Base-by-base conservation (phyloP, 768 basidiomycete genomes). In the Rhodosporidiobolus sp. region DNA sequence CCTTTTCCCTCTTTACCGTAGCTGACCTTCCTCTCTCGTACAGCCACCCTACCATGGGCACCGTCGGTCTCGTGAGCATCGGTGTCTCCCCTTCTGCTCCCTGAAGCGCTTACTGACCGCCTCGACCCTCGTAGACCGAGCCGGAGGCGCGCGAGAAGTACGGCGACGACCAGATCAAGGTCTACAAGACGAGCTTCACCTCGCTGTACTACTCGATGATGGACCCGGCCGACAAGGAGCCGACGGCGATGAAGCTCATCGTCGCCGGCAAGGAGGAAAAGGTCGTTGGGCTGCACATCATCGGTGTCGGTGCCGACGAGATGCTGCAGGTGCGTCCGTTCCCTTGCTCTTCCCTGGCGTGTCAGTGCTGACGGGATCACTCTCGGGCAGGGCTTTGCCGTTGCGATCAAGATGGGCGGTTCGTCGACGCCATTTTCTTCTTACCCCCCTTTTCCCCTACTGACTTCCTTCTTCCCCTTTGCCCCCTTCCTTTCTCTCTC, bases 41-140 rank as follows among this genome's bases (percentile, higher is more conserved):
- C 73, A 95, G 92, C 81, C 95, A 98, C 81, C 96, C 95, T 0
- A 88, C 95, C 20, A 91, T 96, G 70, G 96, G 96, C 45, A 91
- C 94, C 22, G 92, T 98, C 46, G 96, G 96, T 62, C 84, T 97
- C 45, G 71, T 76, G 24, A 56, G 66, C n/a, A 32, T 61, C n/a
- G n/a, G n/a, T 16, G 4, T 26, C 2, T 24, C 54, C 26, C 2
- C 22, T 32, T 24, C 26, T 3, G 48, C 50, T 34, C 22, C 5
- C 19, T 5, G 38, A 43, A 43, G 26, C 14, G n/a, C n/a, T 4
- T 45, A 20, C 11, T 28, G 35, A 16, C 14, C 38, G 2, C 24
- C 38, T 28, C 26, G 10, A 3, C 49, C 9, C 34, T 6, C 28
- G 17, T 53, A 78, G 75, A 96, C 95, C 14, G 94, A 99, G 80